Percentiles rank a stretch among this genome's conserved stretches.
phyloP scores from a whole-genome alignment of 1,284 basidiomycete genomes.

The Chalciporus sp. region DNA sequence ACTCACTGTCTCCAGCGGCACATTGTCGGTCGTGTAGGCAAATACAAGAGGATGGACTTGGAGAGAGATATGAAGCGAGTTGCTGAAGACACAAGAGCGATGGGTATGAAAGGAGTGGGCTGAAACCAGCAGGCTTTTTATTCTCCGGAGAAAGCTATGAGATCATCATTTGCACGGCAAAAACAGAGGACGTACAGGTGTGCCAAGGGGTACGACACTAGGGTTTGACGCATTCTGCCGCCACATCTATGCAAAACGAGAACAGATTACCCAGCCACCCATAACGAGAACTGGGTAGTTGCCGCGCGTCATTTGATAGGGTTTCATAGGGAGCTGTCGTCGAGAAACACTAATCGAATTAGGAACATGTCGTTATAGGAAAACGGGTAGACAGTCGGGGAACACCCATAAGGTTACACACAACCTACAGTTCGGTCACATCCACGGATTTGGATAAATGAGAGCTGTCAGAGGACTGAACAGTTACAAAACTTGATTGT shows the following conservation, averaged over 20 bases:
- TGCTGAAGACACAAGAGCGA: not conserved
- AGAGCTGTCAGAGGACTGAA: conserved; percentile 31
- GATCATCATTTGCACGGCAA: conserved; percentile 24
- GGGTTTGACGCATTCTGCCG: conserved; percentile 24
- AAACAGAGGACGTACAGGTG: conserved; percentile 20
- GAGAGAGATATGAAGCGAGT: conserved; percentile 1
- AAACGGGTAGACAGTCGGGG: conserved; percentile 18
- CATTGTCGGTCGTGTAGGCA: conserved; percentile 27
- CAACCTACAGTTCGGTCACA: conserved; percentile 22
- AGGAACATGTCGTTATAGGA: conserved; percentile 23
- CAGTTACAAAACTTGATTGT: conserved; percentile 28
- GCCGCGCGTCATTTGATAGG: conserved; percentile 41
- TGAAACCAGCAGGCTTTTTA: conserved; percentile 26
- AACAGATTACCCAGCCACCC: conserved; percentile 31
- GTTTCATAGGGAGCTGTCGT: conserved; percentile 38
- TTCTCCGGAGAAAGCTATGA: conserved; percentile 28
- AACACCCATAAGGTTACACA: conserved; percentile 29
- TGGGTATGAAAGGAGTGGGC: conserved; percentile 7
- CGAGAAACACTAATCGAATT: conserved; percentile 40
- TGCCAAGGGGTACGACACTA: conserved; percentile 22
- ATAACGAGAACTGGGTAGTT: conserved; percentile 27
- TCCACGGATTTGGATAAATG: conserved; percentile 36
- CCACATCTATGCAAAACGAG: conserved; percentile 28
- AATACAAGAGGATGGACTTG: not conserved
- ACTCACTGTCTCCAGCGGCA: conserved; percentile 43